Evolutionary conservation across 2,329 filamentous ascomycete genomes (phyloP).

Genomic region (Leptodontidium sp.): DNA sequence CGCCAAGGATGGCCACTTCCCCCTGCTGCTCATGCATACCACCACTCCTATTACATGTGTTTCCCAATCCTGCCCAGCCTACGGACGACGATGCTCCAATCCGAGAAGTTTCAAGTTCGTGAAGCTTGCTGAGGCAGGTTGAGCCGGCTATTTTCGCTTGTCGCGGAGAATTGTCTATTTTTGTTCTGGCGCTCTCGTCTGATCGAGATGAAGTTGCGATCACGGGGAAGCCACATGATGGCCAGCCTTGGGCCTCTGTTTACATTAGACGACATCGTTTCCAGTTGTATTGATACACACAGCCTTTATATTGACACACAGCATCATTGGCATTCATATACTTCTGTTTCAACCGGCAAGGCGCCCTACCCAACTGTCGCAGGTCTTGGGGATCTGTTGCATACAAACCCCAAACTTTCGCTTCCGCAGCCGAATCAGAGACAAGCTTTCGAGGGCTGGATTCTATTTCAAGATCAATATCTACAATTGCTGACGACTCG

Average conservation of each 20-base stretch:
- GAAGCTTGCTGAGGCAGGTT: conserved; percentile 19
- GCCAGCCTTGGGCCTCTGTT: conserved; percentile 11
- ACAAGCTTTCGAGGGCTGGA: neutral
- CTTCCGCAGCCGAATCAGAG: conserved; percentile 11
- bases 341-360: neutral
- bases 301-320: neutral
- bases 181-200: conserved; percentile 16
- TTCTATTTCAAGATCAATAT: conserved; percentile 11
- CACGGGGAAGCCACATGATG: neutral
- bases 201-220: neutral
- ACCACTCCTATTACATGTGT: conserved; percentile 18
- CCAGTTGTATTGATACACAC: neutral
- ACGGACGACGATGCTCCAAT: conserved; percentile 13
- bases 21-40: conserved; percentile 28
- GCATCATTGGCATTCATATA: neutral
- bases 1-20: conserved; percentile 24
- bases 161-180: conserved; percentile 34
- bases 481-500: conserved; percentile 11
- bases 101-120: conserved; percentile 14
- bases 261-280: conserved; percentile 12
- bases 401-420: neutral
- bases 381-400: neutral
- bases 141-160: conserved; percentile 23
- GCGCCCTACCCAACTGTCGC: neutral
- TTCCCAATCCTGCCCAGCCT: conserved; percentile 21